Conservation (phyloP, 169 alveolate species). For the Miamiensis avidus region DNA sequence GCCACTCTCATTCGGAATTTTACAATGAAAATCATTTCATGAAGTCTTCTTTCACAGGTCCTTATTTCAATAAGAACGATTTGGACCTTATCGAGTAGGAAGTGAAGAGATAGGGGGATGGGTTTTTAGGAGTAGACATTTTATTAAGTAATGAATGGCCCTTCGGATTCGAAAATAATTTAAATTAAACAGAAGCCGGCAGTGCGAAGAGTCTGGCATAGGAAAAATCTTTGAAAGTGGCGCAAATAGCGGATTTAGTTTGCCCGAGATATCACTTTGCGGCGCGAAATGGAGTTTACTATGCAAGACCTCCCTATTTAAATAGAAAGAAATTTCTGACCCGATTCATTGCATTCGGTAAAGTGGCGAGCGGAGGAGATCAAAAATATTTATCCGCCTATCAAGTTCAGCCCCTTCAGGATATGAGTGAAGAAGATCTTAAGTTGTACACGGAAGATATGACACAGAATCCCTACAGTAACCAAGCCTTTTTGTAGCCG, state of each 20-base stretch:
- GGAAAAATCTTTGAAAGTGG: conserved; percentile 8
- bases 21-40: conserved; percentile 3
- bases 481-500: neutral
- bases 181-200: neutral
- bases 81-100: conserved; percentile 6
- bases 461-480: conserved; percentile 6
- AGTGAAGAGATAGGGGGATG: neutral
- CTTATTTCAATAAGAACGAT: conserved; percentile 7
- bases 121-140: conserved; percentile 15
- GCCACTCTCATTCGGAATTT: conserved; percentile 8
- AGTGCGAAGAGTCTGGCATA: neutral
- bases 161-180: conserved; percentile 10
- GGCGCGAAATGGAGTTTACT: neutral
- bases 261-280: conserved; percentile 26
- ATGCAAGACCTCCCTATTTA: conserved; percentile 12
- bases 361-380: neutral
- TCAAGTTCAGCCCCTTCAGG: neutral
- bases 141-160: conserved; percentile 24
- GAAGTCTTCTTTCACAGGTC: conserved; percentile 26
- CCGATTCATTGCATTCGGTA: conserved; percentile 8
- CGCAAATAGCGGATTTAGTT: neutral
- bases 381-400: conserved; percentile 19
- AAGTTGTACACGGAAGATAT: conserved; percentile 1
- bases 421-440: conserved; percentile 14
- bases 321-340: neutral